Evolutionary conservation across 2,329 filamentous ascomycete genomes (phyloP), one percentile per base, ranked within the genome.

Genomic region (Pseudohalonectria lignicola): DNA sequence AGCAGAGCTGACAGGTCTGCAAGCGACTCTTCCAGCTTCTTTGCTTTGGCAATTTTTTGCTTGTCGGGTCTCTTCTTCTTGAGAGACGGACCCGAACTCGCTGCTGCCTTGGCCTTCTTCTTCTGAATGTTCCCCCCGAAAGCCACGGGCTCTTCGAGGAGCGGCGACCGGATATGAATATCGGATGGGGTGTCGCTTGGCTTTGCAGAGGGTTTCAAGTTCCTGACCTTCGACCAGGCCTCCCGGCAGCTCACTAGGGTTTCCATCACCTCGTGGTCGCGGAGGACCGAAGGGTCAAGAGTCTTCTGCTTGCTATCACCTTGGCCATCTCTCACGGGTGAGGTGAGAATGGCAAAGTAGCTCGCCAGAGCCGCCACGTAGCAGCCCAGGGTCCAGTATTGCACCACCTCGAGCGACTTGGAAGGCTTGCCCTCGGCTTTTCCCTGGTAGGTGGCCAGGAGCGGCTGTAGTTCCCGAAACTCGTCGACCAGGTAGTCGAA

Each of bases 291-390:
- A 5, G 90, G 83, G 39, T 84, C 72, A 45, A 93, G 61, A 0
- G 85, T 71, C 41, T 77, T 70, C 11, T 62, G 59, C 0, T 64
- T 59, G 7, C 67, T 28, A n/a, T 31, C 20, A 11, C 20, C 69
- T 26, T 67, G 61, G 1, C 65, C 63, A 41, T 79, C 76, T 36
- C 79, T 69, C 2, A 79, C 72, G 1, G 86, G 80, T 1, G 86
- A 94, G 10, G 86, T 86, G n/a, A 98, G 64, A 26, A 96, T 74
- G 28, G 88, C 85, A 57, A 98, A 94, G 59, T 98, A 98, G 76
- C 94, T 88, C 35, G 84, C 81, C 47, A 98, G 68, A 1, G 86
- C 74, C 31, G 84, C 86, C 18, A 96, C 67, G 54, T 98, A 96
- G 42, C 87, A 85, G 5, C 85, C 81, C 29, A 94, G 67, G 10